Conservation (phyloP, 2,329 filamentous ascomycete genomes). For the Alternaria conjuncta region DNA sequence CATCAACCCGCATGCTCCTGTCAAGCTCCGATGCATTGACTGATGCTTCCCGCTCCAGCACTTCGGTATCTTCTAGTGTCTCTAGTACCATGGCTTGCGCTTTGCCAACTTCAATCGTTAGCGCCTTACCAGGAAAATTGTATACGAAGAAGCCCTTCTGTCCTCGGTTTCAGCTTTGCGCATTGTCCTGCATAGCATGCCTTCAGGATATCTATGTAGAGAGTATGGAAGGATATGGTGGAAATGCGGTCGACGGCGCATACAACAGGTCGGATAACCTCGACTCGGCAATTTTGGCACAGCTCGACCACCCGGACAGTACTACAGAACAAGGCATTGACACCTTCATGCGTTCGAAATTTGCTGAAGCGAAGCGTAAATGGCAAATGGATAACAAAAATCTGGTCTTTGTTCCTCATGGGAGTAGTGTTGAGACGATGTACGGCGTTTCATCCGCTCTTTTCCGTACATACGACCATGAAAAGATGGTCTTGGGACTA, state of each 20-base stretch:
- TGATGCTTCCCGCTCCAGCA: neutral
- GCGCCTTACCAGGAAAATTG: neutral
- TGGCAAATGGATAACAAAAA: neutral
- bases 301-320: neutral
- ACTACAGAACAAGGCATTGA: neutral
- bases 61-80: neutral
- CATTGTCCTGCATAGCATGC: neutral
- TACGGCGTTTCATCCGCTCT: neutral
- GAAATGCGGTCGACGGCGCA: neutral
- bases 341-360: neutral
- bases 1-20: too few species aligned
- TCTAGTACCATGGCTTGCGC: neutral
- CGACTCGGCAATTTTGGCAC: neutral
- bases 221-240: neutral
- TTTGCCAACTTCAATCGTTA: neutral
- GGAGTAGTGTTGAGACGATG: too few species aligned
- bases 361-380: neutral
- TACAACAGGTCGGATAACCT: neutral
- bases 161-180: neutral
- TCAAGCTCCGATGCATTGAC: neutral
- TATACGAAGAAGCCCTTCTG: neutral
- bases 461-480: neutral
- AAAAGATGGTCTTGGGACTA: neutral
- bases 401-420: neutral
- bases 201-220: neutral